These are phyloP conservation scores for Leccinum boreale DNA, from an alignment of 768 basidiomycete species.

Conservation along the genomic window DNA sequence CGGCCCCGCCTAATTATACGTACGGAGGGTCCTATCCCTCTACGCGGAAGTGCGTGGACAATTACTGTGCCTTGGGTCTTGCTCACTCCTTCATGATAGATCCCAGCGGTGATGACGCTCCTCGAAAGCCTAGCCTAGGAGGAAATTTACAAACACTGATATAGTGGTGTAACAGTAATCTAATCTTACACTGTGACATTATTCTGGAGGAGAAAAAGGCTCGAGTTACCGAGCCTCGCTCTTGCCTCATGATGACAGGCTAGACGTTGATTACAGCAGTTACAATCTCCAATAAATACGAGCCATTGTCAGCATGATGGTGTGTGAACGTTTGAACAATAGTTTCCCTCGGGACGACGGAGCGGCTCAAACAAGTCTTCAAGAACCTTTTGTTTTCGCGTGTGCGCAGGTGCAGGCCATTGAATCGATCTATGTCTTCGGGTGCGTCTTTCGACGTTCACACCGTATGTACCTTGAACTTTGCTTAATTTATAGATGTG, in stretches of 20 bases:
- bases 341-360: no score
- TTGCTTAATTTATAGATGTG: no score
- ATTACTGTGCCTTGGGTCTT: background rate
- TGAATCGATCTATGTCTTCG: constrained; percentile 46
- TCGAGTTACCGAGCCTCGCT: no score
- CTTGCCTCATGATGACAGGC: background rate
- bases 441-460: no score
- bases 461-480: no score
- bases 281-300: no score
- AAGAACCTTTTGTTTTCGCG: constrained; percentile 72
- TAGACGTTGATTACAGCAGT: no score
- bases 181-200: no score
- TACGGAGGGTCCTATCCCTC: background rate
- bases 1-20: background rate
- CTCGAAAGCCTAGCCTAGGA: background rate
- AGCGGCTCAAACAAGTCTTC: constrained; percentile 46
- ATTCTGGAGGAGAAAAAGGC: no score
- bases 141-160: background rate
- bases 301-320: no score
- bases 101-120: background rate
- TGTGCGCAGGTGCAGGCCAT: constrained; percentile 84
- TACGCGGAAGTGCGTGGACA: background rate
- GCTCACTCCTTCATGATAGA: background rate
- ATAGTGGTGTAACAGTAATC: background rate
- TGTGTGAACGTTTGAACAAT: no score